These are phyloP conservation scores for Ophiostoma perfectum DNA, from an alignment of 2,329 filamentous ascomycete species.

Conservation along the genomic window DNA sequence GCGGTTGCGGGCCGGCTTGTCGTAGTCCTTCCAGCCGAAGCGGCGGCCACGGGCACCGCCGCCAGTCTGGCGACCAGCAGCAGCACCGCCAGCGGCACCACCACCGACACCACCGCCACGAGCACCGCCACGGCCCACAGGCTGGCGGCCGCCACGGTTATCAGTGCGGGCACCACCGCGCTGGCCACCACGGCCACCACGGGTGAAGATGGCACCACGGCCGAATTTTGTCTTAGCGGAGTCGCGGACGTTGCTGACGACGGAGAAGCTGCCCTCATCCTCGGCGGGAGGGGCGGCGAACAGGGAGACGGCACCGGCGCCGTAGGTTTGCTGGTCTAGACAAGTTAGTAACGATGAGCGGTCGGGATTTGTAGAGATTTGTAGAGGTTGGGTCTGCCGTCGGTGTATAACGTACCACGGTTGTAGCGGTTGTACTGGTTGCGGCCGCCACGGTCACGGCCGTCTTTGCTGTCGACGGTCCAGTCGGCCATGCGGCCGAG, in stretches of 20 bases:
- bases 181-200: constrained; percentile 72
- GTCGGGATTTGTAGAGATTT: too few species aligned
- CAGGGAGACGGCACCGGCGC: constrained; percentile 75
- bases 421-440: constrained; percentile 90
- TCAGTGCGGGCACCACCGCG: constrained; percentile 57
- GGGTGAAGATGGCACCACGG: constrained; percentile 84
- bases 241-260: constrained; percentile 91
- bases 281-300: constrained; percentile 90
- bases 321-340: constrained; percentile 92
- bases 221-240: constrained; percentile 81
- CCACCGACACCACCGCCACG: constrained; percentile 54
- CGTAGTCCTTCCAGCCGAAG: constrained; percentile 98
- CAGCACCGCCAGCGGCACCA: constrained; percentile 57
- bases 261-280: constrained; percentile 95
- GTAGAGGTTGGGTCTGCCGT: constrained; percentile 34
- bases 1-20: constrained; percentile 94
- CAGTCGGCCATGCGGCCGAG: constrained; percentile 98
- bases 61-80: constrained; percentile 57
- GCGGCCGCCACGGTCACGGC: constrained; percentile 66
- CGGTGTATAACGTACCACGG: constrained; percentile 59
- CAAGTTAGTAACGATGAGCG: constrained; percentile 37
- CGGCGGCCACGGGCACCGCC: constrained; percentile 73
- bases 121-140: constrained; percentile 56
- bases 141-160: constrained; percentile 54
- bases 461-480: constrained; percentile 85